Conservation (phyloP, 768 basidiomycete genomes). For the Pisolithus sp. region DNA sequence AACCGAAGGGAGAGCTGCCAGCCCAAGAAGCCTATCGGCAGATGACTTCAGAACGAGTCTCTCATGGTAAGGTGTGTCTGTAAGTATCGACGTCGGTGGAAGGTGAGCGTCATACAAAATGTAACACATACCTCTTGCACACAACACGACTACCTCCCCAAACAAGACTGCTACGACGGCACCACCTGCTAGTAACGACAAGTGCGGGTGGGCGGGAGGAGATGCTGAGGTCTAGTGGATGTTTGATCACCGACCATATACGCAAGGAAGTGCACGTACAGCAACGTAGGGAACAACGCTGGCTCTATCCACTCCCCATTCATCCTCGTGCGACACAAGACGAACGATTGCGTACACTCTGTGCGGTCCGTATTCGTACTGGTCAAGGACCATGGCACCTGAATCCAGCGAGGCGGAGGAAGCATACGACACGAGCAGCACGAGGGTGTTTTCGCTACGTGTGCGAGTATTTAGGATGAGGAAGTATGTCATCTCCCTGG, state of each 20-base stretch:
- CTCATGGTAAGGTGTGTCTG: conserved; percentile 67
- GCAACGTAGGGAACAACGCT: conserved; percentile 70
- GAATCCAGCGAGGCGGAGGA: conserved; percentile 41
- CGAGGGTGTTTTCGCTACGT: conserved; percentile 43
- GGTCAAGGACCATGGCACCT: conserved; percentile 28
- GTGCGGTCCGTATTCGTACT: conserved; percentile 41
- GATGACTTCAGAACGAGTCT: conserved; percentile 65
- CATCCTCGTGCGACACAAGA: conserved; percentile 28
- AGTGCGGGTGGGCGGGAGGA: conserved; percentile 65
- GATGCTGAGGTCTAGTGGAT: conserved; percentile 51
- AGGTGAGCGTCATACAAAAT: not conserved
- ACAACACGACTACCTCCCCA: conserved; percentile 70
- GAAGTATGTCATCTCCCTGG: not conserved
- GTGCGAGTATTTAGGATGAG: conserved; percentile 9
- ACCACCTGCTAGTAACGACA: conserved; percentile 57
- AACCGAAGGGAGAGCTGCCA: conserved; percentile 41
- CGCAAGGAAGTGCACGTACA: conserved; percentile 34
- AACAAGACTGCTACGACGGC: conserved; percentile 59
- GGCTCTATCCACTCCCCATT: conserved; percentile 30
- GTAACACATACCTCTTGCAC: conserved; percentile 47
- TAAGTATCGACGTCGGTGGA: not conserved
- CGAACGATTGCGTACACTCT: conserved; percentile 61
- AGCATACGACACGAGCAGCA: conserved; percentile 64
- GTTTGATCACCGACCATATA: not conserved
- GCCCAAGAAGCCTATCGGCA: conserved; percentile 65